A percentile compares a stretch with the other conserved stretches of the same genome.
Conservation (phyloP, 768 basidiomycete species). For the Dioszegia hungarica region DNA sequence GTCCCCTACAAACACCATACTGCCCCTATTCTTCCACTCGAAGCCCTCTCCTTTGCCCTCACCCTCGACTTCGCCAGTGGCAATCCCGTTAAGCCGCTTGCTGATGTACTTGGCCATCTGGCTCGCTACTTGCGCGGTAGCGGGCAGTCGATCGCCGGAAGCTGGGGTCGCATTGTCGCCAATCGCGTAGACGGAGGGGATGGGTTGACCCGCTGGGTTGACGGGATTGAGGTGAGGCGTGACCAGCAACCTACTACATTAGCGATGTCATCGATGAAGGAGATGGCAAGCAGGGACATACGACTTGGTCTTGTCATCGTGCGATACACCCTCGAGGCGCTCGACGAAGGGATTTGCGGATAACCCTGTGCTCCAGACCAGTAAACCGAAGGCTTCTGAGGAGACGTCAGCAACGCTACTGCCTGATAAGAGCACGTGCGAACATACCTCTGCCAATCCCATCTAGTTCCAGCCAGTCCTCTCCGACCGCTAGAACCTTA, state of each 20-base stretch:
- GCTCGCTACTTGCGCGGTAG: slow-evolving; percentile 65
- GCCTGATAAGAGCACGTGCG: no score
- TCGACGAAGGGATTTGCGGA: slow-evolving; percentile 73
- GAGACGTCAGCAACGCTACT: slow-evolving; percentile 4
- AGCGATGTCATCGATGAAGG: not conserved
- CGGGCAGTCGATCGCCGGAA: slow-evolving; percentile 59
- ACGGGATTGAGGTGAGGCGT: slow-evolving; percentile 63
- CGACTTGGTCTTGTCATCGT: slow-evolving; percentile 61
- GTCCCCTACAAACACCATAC: slow-evolving; percentile 73
- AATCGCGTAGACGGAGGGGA: slow-evolving; percentile 72
- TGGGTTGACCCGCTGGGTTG: slow-evolving; percentile 55
- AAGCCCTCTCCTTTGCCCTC: slow-evolving; percentile 55
- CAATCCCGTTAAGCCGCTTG: slow-evolving; percentile 15
- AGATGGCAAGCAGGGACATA: no score
- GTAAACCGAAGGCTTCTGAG: slow-evolving; percentile 70
- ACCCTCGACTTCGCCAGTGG: not conserved
- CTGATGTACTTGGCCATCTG: slow-evolving; percentile 26
- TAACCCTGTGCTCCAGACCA: slow-evolving; percentile 84
- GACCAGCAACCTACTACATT: slow-evolving; percentile 48
- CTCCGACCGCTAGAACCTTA: slow-evolving; percentile 21
- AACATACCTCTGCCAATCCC: slow-evolving; percentile 60
- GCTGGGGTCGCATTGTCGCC: slow-evolving; percentile 69
- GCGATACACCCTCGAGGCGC: slow-evolving; percentile 59
- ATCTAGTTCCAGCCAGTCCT: slow-evolving; percentile 31
- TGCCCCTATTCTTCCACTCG: slow-evolving; percentile 67